Base-by-base conservation (phyloP, 176 grass and related monocot species). In the Stipa capillata region DNA sequence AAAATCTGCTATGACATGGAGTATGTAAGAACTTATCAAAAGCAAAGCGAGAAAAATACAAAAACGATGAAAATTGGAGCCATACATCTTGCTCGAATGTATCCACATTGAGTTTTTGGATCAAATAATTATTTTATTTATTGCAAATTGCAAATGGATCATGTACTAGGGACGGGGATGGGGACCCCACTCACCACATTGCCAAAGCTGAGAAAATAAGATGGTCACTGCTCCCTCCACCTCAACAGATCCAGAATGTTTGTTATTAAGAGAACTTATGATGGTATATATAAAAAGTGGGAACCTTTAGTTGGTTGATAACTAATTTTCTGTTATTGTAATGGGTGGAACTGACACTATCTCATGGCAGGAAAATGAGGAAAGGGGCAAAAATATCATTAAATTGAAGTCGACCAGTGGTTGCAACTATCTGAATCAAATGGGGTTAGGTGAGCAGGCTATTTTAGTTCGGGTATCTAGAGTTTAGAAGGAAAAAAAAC, bases 351-450 rank as follows among this genome's bases (percentile, higher is more conserved):
- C 63, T 37, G 79, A 8, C 28, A 31, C 37, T 8, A 8, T 56
- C 58, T 25, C 48, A 55, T 65, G 45, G 27, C 37, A 16, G 18
- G n/a, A n/a, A n/a, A n/a, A n/a, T n/a, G n/a, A n/a, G n/a, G n/a
- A n/a, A n/a, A n/a, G n/a, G n/a, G n/a, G n/a, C n/a, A n/a, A n/a
- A 54, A 45, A 48, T 13, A n/a, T 23, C 40, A 37, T 55, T 64
- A 55, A 82, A 66, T 48, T 39, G 8, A 65, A 41, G 68, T n/a
- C n/a, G n/a, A n/a, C 16, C 29, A 8, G 37, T 83, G 29, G 65
- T 86, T 83, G 53, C 54, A 73, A 42, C 23, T 73, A 57, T 44
- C 45, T 72, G 42, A 78, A 78, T 4, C 44, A 29, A 42, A 78
- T 72, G 33, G 65, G 8, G 58, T 77, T 87, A 45, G 45, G 73